Conservation (phyloP, 2,329 filamentous ascomycete genomes). For the Alternaria conjuncta region DNA sequence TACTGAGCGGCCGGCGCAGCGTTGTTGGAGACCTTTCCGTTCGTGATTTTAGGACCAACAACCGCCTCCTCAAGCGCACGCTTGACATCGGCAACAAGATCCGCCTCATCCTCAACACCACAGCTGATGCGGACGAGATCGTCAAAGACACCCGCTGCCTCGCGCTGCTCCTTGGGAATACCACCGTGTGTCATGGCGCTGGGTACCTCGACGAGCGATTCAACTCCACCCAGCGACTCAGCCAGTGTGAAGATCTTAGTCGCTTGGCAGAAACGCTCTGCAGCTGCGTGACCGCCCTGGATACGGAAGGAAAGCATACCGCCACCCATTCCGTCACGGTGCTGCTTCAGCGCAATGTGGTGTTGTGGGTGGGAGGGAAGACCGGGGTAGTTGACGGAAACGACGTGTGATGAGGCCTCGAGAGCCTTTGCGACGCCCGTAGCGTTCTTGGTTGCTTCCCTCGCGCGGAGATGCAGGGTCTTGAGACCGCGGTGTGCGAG, state of each 20-base stretch:
- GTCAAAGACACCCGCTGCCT: slow-evolving; percentile 92
- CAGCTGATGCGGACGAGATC: slow-evolving; percentile 93
- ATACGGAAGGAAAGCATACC: slow-evolving; percentile 98
- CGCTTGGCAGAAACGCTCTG: slow-evolving; percentile 88
- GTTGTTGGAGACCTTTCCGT: slow-evolving; percentile 10
- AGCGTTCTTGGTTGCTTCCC: slow-evolving; percentile 84
- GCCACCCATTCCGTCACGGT: slow-evolving; percentile 91
- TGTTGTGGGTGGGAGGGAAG: slow-evolving; percentile 86
- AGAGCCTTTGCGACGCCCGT: slow-evolving; percentile 77
- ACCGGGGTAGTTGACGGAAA: slow-evolving; percentile 94
- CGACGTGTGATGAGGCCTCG: slow-evolving; percentile 79
- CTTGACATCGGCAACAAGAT: slow-evolving; percentile 81
- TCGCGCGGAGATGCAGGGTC: slow-evolving; percentile 90
- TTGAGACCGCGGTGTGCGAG: slow-evolving; percentile 96
- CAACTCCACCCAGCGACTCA: slow-evolving; percentile 89
- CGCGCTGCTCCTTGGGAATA: slow-evolving; percentile 87
- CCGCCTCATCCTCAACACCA: slow-evolving; percentile 88
- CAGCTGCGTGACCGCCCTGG: slow-evolving; percentile 81
- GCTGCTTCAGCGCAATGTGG: slow-evolving; percentile 84
- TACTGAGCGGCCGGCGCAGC: neutral
- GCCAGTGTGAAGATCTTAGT: slow-evolving; percentile 93
- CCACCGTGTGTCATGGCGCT: slow-evolving; percentile 97
- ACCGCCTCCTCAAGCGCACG: slow-evolving; percentile 82
- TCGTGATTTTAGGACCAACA: slow-evolving; percentile 53
- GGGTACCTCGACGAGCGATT: slow-evolving; percentile 89